Evolutionary conservation across 306 rosid genomes (phyloP).

Genomic region (Malus asiatica): DNA sequence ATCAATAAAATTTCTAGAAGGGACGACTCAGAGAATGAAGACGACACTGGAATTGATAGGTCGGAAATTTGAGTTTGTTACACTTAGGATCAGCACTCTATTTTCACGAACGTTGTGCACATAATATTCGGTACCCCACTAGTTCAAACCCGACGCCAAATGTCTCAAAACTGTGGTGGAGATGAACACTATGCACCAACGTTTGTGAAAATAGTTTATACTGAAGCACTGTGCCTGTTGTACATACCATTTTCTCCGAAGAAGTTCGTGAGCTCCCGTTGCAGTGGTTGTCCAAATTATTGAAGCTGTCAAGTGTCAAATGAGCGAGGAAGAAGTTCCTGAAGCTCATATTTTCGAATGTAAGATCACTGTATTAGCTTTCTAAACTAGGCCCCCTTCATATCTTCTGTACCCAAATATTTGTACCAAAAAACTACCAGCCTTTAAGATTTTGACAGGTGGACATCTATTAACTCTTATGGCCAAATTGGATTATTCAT

Average conservation of each 20-base stretch:
- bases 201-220: neutral
- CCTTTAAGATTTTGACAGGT: no score
- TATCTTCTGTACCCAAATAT: no score
- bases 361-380: neutral
- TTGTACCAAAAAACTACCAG: no score
- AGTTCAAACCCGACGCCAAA: neutral
- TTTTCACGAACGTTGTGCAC: neutral
- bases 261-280: neutral
- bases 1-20: conserved; percentile 58
- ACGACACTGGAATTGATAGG: conserved; percentile 37
- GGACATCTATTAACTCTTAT: no score
- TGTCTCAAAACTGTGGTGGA: conserved; percentile 1
- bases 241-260: neutral
- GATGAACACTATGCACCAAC: neutral
- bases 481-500: no score
- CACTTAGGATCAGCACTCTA: neutral
- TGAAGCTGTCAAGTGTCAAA: neutral
- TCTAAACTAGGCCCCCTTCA: no score
- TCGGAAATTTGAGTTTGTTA: conserved; percentile 32
- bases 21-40: conserved; percentile 35
- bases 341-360: neutral
- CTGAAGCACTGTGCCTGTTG: neutral
- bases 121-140: neutral
- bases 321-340: neutral
- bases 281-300: neutral